These are phyloP conservation scores for Patellifolia procumbens DNA, from an alignment of 179 eudicot species.

Conservation along the genomic window DNA sequence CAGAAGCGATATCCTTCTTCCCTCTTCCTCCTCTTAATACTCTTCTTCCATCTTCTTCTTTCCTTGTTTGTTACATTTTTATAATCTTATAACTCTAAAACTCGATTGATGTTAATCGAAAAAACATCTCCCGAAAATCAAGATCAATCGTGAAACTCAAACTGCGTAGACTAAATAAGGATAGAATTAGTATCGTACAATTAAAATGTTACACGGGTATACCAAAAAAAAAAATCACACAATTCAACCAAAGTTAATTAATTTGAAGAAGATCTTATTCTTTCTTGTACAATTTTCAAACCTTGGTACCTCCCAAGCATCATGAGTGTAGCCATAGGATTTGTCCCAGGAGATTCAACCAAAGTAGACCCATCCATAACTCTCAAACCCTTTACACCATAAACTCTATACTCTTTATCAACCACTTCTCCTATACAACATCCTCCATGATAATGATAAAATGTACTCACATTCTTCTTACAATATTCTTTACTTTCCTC, in stretches of 20 bases:
- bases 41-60: too few relatives aligned
- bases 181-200: not conserved
- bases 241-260: not conserved
- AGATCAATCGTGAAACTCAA: too few relatives aligned
- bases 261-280: conserved; percentile 12
- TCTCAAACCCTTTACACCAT: conserved; percentile 39
- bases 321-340: conserved; percentile 53
- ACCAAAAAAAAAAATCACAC: not conserved
- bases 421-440: conserved; percentile 46
- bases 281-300: conserved; percentile 32
- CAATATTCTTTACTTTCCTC: conserved; percentile 40
- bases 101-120: too few relatives aligned
- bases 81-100: too few relatives aligned
- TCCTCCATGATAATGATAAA: conserved; percentile 53
- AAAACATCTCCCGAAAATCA: too few relatives aligned
- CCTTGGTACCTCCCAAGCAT: conserved; percentile 56
- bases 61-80: too few relatives aligned
- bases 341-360: conserved; percentile 49
- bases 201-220: not conserved
- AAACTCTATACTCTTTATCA: conserved; percentile 44
- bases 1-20: too few relatives aligned
- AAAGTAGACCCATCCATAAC: conserved; percentile 54
- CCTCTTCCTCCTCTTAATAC: too few relatives aligned
- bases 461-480: conserved; percentile 42
- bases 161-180: too few relatives aligned